Conservation (phyloP, 345 rosid genomes). For the Brassica carinata region DNA sequence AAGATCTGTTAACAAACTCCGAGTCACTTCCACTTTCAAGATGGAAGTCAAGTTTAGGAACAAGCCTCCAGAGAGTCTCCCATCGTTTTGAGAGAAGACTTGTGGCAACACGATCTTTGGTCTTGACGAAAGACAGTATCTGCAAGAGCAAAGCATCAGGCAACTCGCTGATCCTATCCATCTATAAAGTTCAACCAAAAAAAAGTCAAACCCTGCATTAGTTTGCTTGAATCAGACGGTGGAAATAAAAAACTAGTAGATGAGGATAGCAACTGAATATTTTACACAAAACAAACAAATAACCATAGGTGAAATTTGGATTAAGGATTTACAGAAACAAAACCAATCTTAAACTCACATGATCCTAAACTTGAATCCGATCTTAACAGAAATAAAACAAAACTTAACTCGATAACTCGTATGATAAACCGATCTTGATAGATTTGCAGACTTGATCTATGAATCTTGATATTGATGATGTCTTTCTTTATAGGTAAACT, state of each 20-base stretch:
- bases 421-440: neutral
- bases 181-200: neutral
- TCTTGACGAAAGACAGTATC: neutral
- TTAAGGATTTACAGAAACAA: neutral
- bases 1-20: neutral
- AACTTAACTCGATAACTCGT: neutral
- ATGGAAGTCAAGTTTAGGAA: neutral
- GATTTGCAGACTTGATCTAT: neutral
- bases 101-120: neutral
- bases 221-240: neutral
- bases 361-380: neutral
- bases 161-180: conserved; percentile 11
- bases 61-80: conserved; percentile 8
- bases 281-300: neutral
- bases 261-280: neutral
- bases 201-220: neutral
- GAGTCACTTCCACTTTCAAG: neutral
- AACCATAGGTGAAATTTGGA: neutral
- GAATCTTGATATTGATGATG: conserved; percentile 1
- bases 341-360: neutral
- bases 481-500: neutral
- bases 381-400: neutral
- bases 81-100: conserved; percentile 19
- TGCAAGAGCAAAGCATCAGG: conserved; percentile 12
- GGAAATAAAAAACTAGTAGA: neutral